Evolutionary conservation across 1,139 yeast species (phyloP), one percentile per base, ranked within the genome.

Genomic region (Hemisphaericaspora xylofermentans): DNA sequence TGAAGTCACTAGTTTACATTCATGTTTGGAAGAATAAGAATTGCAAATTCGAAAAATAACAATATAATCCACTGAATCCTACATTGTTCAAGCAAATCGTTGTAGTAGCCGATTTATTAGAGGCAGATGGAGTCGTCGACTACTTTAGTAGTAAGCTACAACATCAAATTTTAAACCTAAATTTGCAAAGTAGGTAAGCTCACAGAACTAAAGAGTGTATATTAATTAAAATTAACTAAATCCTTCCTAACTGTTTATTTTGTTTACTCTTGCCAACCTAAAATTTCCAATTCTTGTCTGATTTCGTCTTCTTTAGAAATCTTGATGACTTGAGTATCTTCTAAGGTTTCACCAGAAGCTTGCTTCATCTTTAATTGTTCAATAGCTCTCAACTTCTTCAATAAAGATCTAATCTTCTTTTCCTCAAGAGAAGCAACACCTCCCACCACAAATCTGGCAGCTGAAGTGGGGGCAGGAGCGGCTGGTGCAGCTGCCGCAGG

Each of bases 361-460:
- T 87, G 93, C 59, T 91, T 86, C 74, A 79, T 79, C 64, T 91
- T 91, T 56, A 94, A 77, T 39, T 82, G 82, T 62, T 91, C 96
- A 52, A 93, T 93, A 12, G 98, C 98, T 57, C 98, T 79, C 51
- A 93, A 76, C 66, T 94, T 94, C 71, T 93, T 93, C 63, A 91
- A 75, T 58, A 93, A 76, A 19, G 95, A 83, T 60, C 98, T 80
- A 50, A 88, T 84, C 66, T 89, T 89, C 74, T 91, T 93, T 54
- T 93, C 98, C 64, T 91, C 97, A 54, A 83, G 66, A 9, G 86
- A 76, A 38, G 75, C 71, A 34, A 78, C 80, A 40, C 87, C 86
- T 30, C 86, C 87, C 46, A 76, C 69, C 29, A 80, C 80, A 38
- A 64, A 46, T 10, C 66, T 65, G 31, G 41, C 44, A 25, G 52